Conservation (phyloP, 192 early-diverging fungal genomes). For the Globomyces pollinis-pini region DNA sequence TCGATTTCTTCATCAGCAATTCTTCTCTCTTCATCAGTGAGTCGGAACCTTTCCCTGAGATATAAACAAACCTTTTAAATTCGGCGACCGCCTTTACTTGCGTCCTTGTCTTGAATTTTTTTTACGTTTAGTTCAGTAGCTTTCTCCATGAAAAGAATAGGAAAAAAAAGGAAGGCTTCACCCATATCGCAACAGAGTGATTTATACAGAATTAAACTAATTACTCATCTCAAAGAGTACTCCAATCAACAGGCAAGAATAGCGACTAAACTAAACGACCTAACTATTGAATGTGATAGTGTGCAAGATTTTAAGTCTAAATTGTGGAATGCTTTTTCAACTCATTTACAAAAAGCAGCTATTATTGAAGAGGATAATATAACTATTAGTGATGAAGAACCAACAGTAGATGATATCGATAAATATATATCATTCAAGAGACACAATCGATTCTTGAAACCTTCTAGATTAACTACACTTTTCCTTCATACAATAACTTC, state of each 20-base stretch:
- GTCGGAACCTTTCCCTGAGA: too few species aligned
- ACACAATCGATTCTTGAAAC: background rate
- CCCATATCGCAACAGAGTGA: too few species aligned
- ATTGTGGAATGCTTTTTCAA: background rate
- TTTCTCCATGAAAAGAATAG: too few species aligned
- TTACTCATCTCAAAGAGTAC: background rate
- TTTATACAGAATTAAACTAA: background rate
- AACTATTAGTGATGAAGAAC: background rate
- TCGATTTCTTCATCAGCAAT: too few species aligned
- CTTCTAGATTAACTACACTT: background rate
- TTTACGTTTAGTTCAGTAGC: too few species aligned
- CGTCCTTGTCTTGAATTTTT: too few species aligned
- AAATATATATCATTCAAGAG: background rate
- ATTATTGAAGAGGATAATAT: background rate
- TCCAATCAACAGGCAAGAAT: background rate
- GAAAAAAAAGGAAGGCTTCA: too few species aligned
- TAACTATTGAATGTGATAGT: background rate
- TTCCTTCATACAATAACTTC: background rate
- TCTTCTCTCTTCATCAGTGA: too few species aligned
- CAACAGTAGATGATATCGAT: slow-evolving; percentile 1
- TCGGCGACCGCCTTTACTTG: too few species aligned
- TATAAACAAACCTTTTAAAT: too few species aligned
- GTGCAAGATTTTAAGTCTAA: background rate
- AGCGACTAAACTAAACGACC: background rate
- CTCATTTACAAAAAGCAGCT: background rate